Evolutionary conservation across 139 green algal genomes (phyloP).

Genomic region (Chlamydomonas incerta): DNA sequence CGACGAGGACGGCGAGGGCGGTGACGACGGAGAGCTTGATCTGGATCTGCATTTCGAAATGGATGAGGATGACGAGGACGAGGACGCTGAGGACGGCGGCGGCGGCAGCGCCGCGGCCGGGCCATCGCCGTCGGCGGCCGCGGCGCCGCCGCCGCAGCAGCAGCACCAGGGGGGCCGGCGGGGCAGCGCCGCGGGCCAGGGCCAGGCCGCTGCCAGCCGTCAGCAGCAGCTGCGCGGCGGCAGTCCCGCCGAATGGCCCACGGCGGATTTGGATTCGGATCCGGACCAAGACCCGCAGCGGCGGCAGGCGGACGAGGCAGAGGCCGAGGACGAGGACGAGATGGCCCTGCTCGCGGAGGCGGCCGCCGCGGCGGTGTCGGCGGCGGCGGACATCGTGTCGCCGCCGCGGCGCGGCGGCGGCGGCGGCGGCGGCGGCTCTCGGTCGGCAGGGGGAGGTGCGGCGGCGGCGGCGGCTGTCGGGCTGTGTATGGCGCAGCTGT

Average conservation of each 20-base stretch:
- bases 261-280: too few species aligned
- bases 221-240: not conserved
- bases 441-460: too few species aligned
- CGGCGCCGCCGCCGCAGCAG: not conserved
- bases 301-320: too few species aligned
- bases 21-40: not conserved
- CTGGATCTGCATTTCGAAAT: not conserved
- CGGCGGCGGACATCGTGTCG: not conserved
- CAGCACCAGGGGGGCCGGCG: too few species aligned
- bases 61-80: not conserved
- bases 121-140: too few species aligned
- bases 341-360: conserved; percentile 6
- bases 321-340: not conserved
- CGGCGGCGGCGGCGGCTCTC: too few species aligned
- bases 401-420: not conserved
- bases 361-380: not conserved
- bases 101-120: not conserved
- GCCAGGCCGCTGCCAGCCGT: not conserved
- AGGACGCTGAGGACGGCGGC: not conserved
- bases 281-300: too few species aligned
- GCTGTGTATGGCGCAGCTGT: conserved; percentile 8
- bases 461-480: not conserved
- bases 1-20: not conserved
- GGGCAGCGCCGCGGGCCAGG: not conserved
- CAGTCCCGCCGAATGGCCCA: not conserved